Percentiles rank a stretch among this genome's conserved stretches.
Evolutionary conservation across 108 stramenopile species (phyloP).

Genomic region (Conticribra weissflogii): DNA sequence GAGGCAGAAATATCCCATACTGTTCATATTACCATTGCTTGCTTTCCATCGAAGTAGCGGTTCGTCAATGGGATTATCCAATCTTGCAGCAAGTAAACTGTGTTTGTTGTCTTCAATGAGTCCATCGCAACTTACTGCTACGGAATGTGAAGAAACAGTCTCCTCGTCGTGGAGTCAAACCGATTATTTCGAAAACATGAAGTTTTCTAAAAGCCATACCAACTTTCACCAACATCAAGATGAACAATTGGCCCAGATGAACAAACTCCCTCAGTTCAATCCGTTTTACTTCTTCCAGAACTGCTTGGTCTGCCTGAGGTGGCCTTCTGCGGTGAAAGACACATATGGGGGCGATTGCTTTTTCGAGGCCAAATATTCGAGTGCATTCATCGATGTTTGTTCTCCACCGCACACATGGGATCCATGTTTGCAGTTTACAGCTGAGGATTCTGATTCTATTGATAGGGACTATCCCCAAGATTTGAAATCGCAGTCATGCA

Average conservation of each 20-base stretch:
- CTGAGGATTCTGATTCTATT: neutral
- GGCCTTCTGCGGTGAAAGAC: slow-evolving; percentile 9
- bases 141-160: neutral
- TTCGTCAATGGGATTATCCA: no score
- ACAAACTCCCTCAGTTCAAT: neutral
- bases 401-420: neutral
- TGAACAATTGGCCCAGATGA: neutral
- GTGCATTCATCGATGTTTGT: slow-evolving; percentile 1
- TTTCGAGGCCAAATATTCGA: slow-evolving; percentile 14
- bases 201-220: neutral
- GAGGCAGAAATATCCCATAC: no score
- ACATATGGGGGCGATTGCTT: slow-evolving; percentile 27
- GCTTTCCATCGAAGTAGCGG: no score
- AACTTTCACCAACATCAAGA: neutral
- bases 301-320: slow-evolving; percentile 25
- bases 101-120: no score
- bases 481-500: no score
- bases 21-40: no score
- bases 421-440: neutral
- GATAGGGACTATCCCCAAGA: no score
- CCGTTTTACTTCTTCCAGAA: neutral
- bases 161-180: neutral
- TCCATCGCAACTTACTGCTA: no score
- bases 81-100: no score
- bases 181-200: neutral